phyloP scores from a whole-genome alignment of 768 basidiomycete species.

The Russula brevipes region DNA sequence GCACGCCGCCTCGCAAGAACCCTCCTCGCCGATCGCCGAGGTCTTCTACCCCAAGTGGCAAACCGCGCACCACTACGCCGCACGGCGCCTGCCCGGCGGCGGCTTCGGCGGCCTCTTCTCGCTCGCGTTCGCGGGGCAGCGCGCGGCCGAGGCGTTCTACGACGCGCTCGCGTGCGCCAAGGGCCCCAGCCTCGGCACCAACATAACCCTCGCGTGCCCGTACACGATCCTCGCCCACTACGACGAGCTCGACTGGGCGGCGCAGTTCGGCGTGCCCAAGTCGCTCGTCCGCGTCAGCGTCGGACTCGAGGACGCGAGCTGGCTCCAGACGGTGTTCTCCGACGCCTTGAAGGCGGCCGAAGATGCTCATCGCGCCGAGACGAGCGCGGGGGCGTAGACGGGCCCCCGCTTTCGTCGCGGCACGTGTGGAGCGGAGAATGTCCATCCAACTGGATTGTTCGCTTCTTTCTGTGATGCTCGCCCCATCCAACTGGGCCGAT shows the following conservation, averaged over 20 bases:
- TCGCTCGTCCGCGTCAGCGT: slow-evolving; percentile 84
- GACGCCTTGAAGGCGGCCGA: slow-evolving; percentile 74
- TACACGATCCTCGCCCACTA: slow-evolving; percentile 93
- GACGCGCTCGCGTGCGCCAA: slow-evolving; percentile 80
- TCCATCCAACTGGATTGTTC: slow-evolving; percentile 24
- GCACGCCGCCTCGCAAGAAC: slow-evolving; percentile 46
- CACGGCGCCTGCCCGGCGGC: slow-evolving; percentile 43
- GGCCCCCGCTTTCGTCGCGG: neutral
- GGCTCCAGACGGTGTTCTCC: slow-evolving; percentile 54
- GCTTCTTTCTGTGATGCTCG: neutral
- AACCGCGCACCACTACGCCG: slow-evolving; percentile 65
- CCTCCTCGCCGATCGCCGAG: slow-evolving; percentile 48
- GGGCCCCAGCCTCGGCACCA: slow-evolving; percentile 90
- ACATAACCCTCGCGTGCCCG: slow-evolving; percentile 92
- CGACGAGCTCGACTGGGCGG: slow-evolving; percentile 87
- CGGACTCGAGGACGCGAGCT: slow-evolving; percentile 73
- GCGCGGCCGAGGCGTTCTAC: slow-evolving; percentile 74
- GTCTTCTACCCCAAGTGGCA: slow-evolving; percentile 89
- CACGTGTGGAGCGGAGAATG: neutral
- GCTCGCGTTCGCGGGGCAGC: slow-evolving; percentile 66
- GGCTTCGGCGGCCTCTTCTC: slow-evolving; percentile 84
- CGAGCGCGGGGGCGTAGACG: neutral
- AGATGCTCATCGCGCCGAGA: slow-evolving; percentile 23
- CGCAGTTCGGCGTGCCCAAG: slow-evolving; percentile 75
- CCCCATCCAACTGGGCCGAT: slow-evolving; percentile 15